Conservation (phyloP, 805 yeast genomes). For the Wickerhamiella alocasiicola region DNA sequence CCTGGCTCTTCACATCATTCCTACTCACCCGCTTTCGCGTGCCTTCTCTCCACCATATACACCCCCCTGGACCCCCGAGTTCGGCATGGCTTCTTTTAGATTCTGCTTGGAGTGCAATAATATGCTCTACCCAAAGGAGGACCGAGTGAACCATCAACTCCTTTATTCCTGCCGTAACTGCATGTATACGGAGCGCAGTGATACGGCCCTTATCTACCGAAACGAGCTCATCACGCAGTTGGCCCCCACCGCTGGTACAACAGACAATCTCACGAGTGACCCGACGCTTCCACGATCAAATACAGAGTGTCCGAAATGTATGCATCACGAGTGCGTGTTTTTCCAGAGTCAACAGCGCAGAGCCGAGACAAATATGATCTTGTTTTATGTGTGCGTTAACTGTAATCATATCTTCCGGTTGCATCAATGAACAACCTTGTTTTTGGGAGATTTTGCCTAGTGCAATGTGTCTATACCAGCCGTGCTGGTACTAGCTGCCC, state of each 20-base stretch:
- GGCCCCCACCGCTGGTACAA: conserved; percentile 92
- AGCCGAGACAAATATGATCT: conserved; percentile 83
- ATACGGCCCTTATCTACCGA: conserved; percentile 69
- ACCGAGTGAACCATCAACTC: conserved; percentile 59
- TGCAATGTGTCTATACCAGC: no score
- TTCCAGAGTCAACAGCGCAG: conserved; percentile 94
- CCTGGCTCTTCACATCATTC: no score
- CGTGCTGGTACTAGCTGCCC: no score
- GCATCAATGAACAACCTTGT: conserved; percentile 8
- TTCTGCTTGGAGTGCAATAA: conserved; percentile 96
- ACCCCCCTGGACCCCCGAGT: conserved; percentile 1
- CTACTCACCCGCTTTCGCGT: no score
- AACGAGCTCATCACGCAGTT: conserved; percentile 86
- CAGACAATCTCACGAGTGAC: conserved; percentile 87
- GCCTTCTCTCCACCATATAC: background rate
- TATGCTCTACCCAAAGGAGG: conserved; percentile 96
- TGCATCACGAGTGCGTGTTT: conserved; percentile 80
- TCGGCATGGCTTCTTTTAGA: conserved; percentile 74
- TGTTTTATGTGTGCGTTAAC: conserved; percentile 81
- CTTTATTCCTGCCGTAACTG: conserved; percentile 92
- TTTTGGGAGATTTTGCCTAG: no score
- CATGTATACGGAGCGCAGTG: conserved; percentile 84
- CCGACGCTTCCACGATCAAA: conserved; percentile 97
- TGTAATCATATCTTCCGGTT: conserved; percentile 60
- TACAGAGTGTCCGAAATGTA: conserved; percentile 85